Evolutionary conservation across 306 rosid genomes (phyloP).

Genomic region (Dalbergia oliveri): DNA sequence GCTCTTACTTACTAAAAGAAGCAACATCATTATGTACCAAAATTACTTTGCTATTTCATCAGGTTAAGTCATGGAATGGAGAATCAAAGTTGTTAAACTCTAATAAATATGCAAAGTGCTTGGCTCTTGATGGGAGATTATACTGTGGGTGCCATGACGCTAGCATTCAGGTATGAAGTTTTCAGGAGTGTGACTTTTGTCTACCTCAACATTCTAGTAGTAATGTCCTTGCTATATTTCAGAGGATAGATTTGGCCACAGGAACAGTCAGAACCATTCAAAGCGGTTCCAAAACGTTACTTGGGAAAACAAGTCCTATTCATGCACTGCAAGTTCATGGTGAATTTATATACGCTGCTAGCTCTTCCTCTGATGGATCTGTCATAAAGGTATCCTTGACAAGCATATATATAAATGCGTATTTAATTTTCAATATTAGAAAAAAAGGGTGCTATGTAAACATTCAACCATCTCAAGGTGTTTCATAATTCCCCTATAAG

Average conservation of each 20-base stretch:
- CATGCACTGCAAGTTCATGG: constrained; percentile 69
- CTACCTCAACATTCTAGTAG: not conserved
- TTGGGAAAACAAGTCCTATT: constrained; percentile 79
- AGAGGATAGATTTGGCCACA: constrained; percentile 85
- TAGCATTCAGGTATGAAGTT: constrained; percentile 57
- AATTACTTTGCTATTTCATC: constrained; percentile 38
- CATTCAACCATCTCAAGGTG: not conserved
- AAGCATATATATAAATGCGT: not conserved
- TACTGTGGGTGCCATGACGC: constrained; percentile 91
- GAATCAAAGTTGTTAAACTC: constrained; percentile 68
- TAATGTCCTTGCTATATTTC: not conserved
- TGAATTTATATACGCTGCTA: constrained; percentile 73
- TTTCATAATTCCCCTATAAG: not conserved
- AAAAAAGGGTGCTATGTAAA: not conserved
- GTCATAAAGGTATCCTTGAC: constrained; percentile 70
- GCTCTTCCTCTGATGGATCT: constrained; percentile 77
- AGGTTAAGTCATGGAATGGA: constrained; percentile 79
- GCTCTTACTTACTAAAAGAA: not conserved
- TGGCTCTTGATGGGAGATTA: constrained; percentile 74
- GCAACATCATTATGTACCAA: constrained; percentile 11
- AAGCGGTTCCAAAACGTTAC: constrained; percentile 72
- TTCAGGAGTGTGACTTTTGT: not conserved
- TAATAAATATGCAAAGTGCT: constrained; percentile 75
- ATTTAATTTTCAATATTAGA: no score
- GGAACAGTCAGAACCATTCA: constrained; percentile 73